These are phyloP conservation scores for Colletotrichum tamarilloi DNA, from an alignment of 2,329 filamentous ascomycete species.

Conservation along the genomic window DNA sequence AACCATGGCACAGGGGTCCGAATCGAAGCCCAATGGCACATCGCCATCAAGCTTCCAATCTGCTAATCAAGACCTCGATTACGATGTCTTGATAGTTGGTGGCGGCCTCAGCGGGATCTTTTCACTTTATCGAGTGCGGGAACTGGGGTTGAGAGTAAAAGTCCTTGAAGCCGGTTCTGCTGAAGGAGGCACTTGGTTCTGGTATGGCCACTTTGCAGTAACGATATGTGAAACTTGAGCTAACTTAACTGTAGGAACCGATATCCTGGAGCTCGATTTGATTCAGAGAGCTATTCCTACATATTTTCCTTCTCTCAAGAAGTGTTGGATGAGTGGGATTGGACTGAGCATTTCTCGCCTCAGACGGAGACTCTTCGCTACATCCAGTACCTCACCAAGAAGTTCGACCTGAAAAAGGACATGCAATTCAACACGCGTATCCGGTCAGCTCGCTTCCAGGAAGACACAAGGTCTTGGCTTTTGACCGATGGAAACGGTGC, in stretches of 20 bases:
- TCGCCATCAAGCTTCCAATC: neutral
- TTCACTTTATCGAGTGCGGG: slow-evolving; percentile 51
- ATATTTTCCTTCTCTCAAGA: slow-evolving; percentile 54
- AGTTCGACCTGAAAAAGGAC: slow-evolving; percentile 47
- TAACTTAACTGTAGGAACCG: slow-evolving; percentile 43
- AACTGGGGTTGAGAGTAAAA: slow-evolving; percentile 49
- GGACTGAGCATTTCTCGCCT: slow-evolving; percentile 47
- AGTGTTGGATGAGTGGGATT: slow-evolving; percentile 54
- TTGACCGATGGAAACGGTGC: slow-evolving; percentile 41
- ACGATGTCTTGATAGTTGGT: slow-evolving; percentile 52
- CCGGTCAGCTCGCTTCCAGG: slow-evolving; percentile 42
- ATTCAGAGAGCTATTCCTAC: slow-evolving; percentile 59
- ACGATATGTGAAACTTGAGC: neutral
- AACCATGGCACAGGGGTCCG: slow-evolving; percentile 5
- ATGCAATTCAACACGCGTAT: slow-evolving; percentile 46
- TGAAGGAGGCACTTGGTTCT: slow-evolving; percentile 59
- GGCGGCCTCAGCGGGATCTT: slow-evolving; percentile 55
- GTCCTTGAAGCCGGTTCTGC: slow-evolving; percentile 53
- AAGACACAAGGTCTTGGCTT: slow-evolving; percentile 40
- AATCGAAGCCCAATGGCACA: neutral
- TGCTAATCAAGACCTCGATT: slow-evolving; percentile 39
- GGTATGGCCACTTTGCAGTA: slow-evolving; percentile 38
- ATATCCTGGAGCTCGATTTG: slow-evolving; percentile 59
- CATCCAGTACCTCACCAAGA: slow-evolving; percentile 50
- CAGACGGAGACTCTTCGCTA: slow-evolving; percentile 51